Evolutionary conservation across 495 filamentous ascomycete species (phyloP).

Genomic region (Hyaloscypha variabilis): DNA sequence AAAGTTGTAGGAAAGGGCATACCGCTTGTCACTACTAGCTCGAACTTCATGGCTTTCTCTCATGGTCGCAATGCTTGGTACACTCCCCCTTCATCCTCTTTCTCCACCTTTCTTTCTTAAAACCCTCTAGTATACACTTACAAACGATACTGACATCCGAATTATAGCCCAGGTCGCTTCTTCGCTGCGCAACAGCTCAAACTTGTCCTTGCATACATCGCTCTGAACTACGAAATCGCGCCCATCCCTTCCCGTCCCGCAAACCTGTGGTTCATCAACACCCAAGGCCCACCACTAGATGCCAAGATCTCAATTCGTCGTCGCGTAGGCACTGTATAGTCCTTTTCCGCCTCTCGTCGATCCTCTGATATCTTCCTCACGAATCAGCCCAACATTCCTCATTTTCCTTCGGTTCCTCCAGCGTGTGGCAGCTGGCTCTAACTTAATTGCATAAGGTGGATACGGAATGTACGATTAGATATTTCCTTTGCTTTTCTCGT

Average conservation of each 20-base stretch:
- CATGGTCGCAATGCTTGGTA: constrained; percentile 42
- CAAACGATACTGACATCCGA: neutral
- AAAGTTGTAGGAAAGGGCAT: constrained; percentile 10
- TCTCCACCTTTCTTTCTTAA: too few relatives aligned
- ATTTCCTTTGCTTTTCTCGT: too few relatives aligned
- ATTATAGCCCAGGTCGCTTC: constrained; percentile 33
- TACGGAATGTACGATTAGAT: too few relatives aligned
- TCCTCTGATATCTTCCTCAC: too few relatives aligned
- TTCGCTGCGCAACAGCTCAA: constrained; percentile 47
- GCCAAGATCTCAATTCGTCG: constrained; percentile 41
- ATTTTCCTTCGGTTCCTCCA: too few relatives aligned
- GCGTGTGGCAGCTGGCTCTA: too few relatives aligned
- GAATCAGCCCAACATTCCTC: too few relatives aligned
- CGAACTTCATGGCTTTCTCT: constrained; percentile 41
- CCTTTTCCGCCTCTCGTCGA: neutral
- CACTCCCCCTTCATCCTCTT: neutral
- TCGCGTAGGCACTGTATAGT: constrained; percentile 11
- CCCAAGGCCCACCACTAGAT: constrained; percentile 36
- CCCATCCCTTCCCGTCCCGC: constrained; percentile 28
- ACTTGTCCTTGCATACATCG: constrained; percentile 43
- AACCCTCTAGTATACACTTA: neutral
- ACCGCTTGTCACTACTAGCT: constrained; percentile 37
- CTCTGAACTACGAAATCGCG: constrained; percentile 43
- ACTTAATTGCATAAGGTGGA: too few relatives aligned
- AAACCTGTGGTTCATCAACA: constrained; percentile 40